These are phyloP conservation scores for Jatropha multifida DNA, from an alignment of 441 rosid genomes.

Conservation along the genomic window DNA sequence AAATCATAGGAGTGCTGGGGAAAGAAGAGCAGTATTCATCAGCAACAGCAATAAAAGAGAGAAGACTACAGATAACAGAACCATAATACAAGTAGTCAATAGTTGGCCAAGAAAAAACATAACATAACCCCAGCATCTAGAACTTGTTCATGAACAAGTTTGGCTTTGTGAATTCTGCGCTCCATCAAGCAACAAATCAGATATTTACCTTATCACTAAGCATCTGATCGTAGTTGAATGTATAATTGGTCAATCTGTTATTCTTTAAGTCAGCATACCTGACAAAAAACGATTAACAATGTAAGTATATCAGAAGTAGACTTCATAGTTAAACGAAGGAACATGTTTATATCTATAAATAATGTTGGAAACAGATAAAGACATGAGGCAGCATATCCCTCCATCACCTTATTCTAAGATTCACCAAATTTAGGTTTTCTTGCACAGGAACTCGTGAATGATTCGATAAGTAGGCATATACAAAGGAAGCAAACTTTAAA, in stretches of 20 bases:
- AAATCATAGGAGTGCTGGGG: not conserved
- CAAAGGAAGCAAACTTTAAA: not conserved
- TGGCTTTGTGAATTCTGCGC: not conserved
- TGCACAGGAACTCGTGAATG: not conserved
- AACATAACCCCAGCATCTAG: not conserved
- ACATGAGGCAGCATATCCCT: too few relatives aligned
- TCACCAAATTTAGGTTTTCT: not conserved
- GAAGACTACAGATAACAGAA: not conserved
- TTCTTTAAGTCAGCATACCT: constrained; percentile 97
- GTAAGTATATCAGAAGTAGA: not conserved
- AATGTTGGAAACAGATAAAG: not conserved
- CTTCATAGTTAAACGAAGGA: not conserved
- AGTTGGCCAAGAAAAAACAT: not conserved
- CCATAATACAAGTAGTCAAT: not conserved
- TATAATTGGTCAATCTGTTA: constrained; percentile 81
- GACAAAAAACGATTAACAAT: constrained; percentile 21
- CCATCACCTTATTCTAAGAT: not conserved
- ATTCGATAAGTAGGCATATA: not conserved
- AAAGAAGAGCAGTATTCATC: not conserved
- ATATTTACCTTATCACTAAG: constrained; percentile 76
- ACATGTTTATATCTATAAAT: not conserved
- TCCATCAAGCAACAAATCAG: constrained; percentile 13
- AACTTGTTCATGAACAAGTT: not conserved
- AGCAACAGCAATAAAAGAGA: not conserved
- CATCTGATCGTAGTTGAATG: constrained; percentile 87